Base-by-base conservation (phyloP, 2,329 filamentous ascomycete genomes). In the Talaromyces sp. region DNA sequence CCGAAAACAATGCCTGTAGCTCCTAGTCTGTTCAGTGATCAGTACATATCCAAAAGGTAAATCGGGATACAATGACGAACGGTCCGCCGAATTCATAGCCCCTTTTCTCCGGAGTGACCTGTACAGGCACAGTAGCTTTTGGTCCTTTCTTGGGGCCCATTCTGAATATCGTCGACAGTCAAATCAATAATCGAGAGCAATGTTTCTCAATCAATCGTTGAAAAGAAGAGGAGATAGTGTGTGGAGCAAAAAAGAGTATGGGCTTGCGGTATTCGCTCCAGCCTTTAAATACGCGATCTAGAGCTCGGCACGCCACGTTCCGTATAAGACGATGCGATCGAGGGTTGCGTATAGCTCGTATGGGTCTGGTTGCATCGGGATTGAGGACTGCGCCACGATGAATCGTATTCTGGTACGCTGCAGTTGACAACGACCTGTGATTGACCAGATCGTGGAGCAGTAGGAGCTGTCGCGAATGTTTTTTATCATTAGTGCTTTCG, bases 1-100 rank as follows among this genome's bases (percentile, higher is more conserved):
- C 89, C 88, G 72, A 96, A 89, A 8, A 90, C 90, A 73, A 98
- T 91, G 67, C 81, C 85, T 67, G 89, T 86, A 41, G 91, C 92
- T 64, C 93, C 93, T 48, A 89, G 82, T 63, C 93, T 96, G 69
- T 60, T 52, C 39, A 41, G 54, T 33, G 54, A 61, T 70, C 60
- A 72, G 68, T 59, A 43, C n/a, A 11, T 31, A 33, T 39, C 1
- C 37, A 41, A 27, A 19, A 22, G 7, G 16, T 8, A 31, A 37
- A 13, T n/a, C 33, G 22, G 6, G 50, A 54, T 16, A n/a, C 8
- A 16, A 10, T 16, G 45, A 77, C 80, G 67, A 75, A 82, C 79
- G 80, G 81, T 66, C 81, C 81, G 65, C 73, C 72, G 66, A 82
- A 82, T 64, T 82, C 81, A 72, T 82, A 82, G 63, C 79, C 79